phyloP scores from a whole-genome alignment of 2,329 filamentous ascomycete species.

The Nothomitra cinnamomea region DNA sequence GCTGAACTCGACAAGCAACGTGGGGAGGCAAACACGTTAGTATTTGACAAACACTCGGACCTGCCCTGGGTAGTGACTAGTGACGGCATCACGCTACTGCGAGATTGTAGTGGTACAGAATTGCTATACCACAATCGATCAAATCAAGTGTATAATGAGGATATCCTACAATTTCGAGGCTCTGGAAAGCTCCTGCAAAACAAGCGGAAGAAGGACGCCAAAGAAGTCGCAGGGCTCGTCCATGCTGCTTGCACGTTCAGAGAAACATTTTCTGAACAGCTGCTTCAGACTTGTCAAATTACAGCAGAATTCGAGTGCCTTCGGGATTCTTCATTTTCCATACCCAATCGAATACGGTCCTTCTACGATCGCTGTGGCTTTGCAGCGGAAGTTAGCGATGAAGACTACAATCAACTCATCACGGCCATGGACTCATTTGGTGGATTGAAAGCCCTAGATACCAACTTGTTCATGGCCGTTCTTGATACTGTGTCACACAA shows the following conservation, averaged over 20 bases:
- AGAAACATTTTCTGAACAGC: conserved; percentile 50
- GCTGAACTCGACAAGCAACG: conserved; percentile 74
- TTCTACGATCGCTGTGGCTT: conserved; percentile 70
- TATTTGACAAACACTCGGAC: conserved; percentile 51
- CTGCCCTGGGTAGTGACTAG: conserved; percentile 74
- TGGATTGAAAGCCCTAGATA: conserved; percentile 33
- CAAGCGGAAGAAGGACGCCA: conserved; percentile 34
- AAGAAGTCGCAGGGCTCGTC: conserved; percentile 44
- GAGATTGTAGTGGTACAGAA: conserved; percentile 66
- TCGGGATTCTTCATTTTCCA: conserved; percentile 51
- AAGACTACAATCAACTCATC: conserved; percentile 56
- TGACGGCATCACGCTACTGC: conserved; percentile 62
- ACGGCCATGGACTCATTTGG: conserved; percentile 49
- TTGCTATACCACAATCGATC: conserved; percentile 50
- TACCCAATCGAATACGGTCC: conserved; percentile 55
- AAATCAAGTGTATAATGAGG: conserved; percentile 20
- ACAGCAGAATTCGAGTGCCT: conserved; percentile 58
- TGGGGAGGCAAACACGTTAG: conserved; percentile 63
- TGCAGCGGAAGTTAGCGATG: conserved; percentile 62
- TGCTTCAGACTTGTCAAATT: conserved; percentile 48
- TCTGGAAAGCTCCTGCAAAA: conserved; percentile 13
- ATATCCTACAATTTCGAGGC: conserved; percentile 28
- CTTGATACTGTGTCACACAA: conserved; percentile 30
- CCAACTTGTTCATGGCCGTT: conserved; percentile 33
- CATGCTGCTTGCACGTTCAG: conserved; percentile 54